A percentile compares a stretch with the other conserved stretches of the same genome.
phyloP scores from a whole-genome alignment of 148 eudicot species.

The Fagopyrum homotropicum region DNA sequence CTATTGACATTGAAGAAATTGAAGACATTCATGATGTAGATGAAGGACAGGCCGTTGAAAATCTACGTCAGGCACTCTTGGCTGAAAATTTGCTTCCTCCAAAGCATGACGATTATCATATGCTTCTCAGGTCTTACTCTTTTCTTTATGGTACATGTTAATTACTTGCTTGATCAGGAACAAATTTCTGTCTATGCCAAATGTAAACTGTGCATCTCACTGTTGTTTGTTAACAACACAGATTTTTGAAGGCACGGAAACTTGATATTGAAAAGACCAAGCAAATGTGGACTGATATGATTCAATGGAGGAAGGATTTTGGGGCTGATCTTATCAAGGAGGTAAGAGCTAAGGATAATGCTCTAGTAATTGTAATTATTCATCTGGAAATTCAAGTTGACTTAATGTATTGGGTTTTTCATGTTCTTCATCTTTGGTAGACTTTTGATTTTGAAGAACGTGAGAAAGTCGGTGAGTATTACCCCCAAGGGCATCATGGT shows the following conservation, averaged over 20 bases:
- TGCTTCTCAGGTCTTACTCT: conserved; percentile 45
- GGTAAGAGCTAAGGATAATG: conserved; percentile 15
- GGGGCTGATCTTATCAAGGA: conserved; percentile 39
- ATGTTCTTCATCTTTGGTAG: conserved; percentile 23
- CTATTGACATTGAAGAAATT: conserved; percentile 50
- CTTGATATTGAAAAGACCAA: conserved; percentile 34
- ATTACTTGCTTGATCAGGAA: neutral
- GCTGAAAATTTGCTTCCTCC: conserved; percentile 42
- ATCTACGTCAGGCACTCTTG: conserved; percentile 48
- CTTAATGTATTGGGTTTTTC: neutral
- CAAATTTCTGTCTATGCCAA: neutral
- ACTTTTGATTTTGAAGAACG: conserved; percentile 73
- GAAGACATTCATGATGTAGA: conserved; percentile 57
- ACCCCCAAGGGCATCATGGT: conserved; percentile 95
- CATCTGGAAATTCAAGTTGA: neutral
- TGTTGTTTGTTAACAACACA: neutral
- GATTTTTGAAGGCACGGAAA: conserved; percentile 34
- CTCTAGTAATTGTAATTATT: neutral
- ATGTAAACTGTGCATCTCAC: too few relatives aligned
- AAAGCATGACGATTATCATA: conserved; percentile 51
- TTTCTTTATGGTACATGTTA: neutral
- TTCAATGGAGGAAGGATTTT: conserved; percentile 40
- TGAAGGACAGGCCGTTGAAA: conserved; percentile 46
- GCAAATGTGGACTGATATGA: conserved; percentile 41
- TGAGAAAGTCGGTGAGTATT: conserved; percentile 62